Conservation (phyloP, 176 grass and related monocot species). For the Eleusine coracana region DNA sequence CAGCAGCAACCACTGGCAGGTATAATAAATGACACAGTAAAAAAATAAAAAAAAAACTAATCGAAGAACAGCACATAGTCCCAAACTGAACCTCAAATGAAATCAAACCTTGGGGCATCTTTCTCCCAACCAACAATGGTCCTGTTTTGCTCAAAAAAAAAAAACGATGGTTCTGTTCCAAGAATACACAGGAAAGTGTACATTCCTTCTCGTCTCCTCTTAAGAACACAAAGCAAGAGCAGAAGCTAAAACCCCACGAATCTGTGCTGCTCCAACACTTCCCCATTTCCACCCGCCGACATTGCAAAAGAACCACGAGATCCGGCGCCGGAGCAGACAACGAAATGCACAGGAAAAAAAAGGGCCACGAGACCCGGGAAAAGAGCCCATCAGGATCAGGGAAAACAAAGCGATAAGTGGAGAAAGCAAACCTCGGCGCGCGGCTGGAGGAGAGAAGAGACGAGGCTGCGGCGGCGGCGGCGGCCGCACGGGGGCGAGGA, state of each 20-base stretch:
- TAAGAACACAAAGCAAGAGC: background rate
- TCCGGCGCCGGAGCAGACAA: constrained; percentile 17
- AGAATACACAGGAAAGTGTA: background rate
- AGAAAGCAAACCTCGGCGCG: background rate
- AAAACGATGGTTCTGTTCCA: background rate
- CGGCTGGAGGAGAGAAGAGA: background rate
- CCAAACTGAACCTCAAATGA: background rate
- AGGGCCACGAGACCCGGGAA: background rate
- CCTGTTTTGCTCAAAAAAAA: no score
- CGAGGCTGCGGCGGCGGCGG: constrained; percentile 7
- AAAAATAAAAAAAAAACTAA: constrained; percentile 5
- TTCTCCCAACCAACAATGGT: no score
- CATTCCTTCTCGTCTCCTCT: background rate
- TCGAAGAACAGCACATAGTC: background rate
- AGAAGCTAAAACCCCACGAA: background rate
- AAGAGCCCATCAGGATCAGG: background rate
- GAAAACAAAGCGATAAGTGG: background rate
- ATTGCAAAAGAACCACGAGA: constrained; percentile 38
- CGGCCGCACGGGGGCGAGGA: background rate
- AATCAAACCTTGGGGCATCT: no score
- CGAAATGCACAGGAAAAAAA: background rate
- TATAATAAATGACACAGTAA: background rate
- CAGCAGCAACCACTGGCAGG: background rate
- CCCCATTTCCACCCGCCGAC: background rate
- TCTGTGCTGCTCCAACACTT: background rate